A percentile compares a stretch with the other conserved stretches of the same genome.
These are phyloP conservation scores for Cercospora sp. DNA, from an alignment of 2,329 filamentous ascomycete species.

Conservation along the genomic window DNA sequence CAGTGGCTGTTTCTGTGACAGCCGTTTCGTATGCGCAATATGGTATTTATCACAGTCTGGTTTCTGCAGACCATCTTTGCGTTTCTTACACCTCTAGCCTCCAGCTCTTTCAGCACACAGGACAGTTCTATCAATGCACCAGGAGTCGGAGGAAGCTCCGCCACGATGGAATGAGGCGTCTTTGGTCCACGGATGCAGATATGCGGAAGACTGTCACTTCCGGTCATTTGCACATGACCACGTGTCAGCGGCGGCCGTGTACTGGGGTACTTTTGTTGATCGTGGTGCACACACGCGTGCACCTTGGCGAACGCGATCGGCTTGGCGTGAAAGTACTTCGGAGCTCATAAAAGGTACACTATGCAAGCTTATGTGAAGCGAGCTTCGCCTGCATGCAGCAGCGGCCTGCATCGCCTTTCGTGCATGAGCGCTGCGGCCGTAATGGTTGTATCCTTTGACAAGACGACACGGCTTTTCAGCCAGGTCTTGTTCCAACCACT, in stretches of 20 bases:
- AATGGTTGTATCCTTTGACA: background rate
- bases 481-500: slow-evolving; percentile 5
- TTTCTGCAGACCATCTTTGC: background rate
- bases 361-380: background rate
- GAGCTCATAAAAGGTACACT: background rate
- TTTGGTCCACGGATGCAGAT: background rate
- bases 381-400: background rate
- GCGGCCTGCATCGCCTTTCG: background rate
- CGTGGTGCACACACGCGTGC: background rate
- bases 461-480: slow-evolving; percentile 1
- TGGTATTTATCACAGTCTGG: background rate
- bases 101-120: background rate
- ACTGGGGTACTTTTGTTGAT: background rate
- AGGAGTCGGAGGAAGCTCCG: background rate
- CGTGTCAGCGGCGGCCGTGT: background rate
- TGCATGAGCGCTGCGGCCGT: background rate
- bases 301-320: background rate
- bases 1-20: slow-evolving; percentile 27
- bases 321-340: background rate
- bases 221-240: background rate
- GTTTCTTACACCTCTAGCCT: background rate
- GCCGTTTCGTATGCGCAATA: background rate
- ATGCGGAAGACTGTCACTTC: background rate
- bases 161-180: background rate
- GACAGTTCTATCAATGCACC: background rate